Evolutionary conservation across 2,329 filamentous ascomycete genomes (phyloP).

Genomic region (Alternaria tenuissima): DNA sequence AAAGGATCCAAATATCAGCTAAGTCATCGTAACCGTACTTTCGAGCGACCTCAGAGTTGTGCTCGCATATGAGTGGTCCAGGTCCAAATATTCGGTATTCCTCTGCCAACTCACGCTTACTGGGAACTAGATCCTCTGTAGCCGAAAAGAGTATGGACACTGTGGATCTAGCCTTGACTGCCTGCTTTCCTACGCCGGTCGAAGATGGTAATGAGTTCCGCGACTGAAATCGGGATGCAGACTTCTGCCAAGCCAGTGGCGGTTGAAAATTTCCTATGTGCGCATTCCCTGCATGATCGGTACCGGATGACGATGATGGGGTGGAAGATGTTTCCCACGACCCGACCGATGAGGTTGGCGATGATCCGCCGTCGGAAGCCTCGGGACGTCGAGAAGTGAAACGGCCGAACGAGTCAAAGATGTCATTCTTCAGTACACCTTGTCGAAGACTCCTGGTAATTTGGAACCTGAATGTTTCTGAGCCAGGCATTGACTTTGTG

Average conservation of each 20-base stretch:
- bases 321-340: slow-evolving; percentile 51
- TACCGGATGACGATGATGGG: slow-evolving; percentile 48
- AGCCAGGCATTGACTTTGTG: slow-evolving; percentile 45
- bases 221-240: slow-evolving; percentile 63
- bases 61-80: slow-evolving; percentile 79
- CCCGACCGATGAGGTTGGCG: slow-evolving; percentile 37
- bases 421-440: slow-evolving; percentile 53
- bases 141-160: slow-evolving; percentile 72
- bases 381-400: slow-evolving; percentile 31
- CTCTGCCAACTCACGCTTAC: slow-evolving; percentile 77
- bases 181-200: slow-evolving; percentile 36
- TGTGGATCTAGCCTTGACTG: slow-evolving; percentile 68
- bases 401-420: slow-evolving; percentile 71
- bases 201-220: slow-evolving; percentile 55
- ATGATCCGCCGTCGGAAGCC: slow-evolving; percentile 36
- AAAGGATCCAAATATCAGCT: slow-evolving; percentile 83
- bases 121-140: slow-evolving; percentile 75
- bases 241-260: slow-evolving; percentile 62
- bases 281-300: slow-evolving; percentile 51
- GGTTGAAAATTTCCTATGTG: slow-evolving; percentile 57
- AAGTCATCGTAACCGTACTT: slow-evolving; percentile 75
- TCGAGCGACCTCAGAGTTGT: slow-evolving; percentile 82
- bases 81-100: slow-evolving; percentile 87
- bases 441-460: slow-evolving; percentile 39
- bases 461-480: slow-evolving; percentile 34